Evolutionary conservation across 2,329 filamentous ascomycete genomes (phyloP).

Genomic region (Verticillium tricorpus): DNA sequence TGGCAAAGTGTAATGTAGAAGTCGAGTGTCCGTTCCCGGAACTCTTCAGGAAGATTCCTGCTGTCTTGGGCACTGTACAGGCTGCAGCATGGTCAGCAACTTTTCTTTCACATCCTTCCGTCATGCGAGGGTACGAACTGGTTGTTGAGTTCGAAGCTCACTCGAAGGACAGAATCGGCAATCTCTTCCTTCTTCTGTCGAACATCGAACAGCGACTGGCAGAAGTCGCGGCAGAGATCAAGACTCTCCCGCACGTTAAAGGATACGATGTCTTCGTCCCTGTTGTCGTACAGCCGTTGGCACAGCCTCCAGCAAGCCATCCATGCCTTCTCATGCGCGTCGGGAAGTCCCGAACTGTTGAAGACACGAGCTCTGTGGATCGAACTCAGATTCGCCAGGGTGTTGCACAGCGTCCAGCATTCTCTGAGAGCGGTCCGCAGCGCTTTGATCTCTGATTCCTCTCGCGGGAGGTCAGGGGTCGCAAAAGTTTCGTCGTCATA

Average conservation of each 20-base stretch:
- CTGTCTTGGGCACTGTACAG: slow-evolving; percentile 86
- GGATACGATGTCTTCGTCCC: slow-evolving; percentile 63
- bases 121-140: slow-evolving; percentile 46
- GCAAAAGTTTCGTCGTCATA: slow-evolving; percentile 47
- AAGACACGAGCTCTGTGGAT: slow-evolving; percentile 78
- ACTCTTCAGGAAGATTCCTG: slow-evolving; percentile 75
- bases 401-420: slow-evolving; percentile 94
- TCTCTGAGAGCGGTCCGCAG: slow-evolving; percentile 76
- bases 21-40: slow-evolving; percentile 84
- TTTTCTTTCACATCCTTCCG: not conserved
- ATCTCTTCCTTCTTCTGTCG: slow-evolving; percentile 72
- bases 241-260: slow-evolving; percentile 69
- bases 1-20: slow-evolving; percentile 95
- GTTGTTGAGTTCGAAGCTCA: slow-evolving; percentile 94
- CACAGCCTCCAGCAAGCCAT: slow-evolving; percentile 92
- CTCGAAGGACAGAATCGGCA: slow-evolving; percentile 80
- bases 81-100: slow-evolving; percentile 25
- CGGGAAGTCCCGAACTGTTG: slow-evolving; percentile 66
- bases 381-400: slow-evolving; percentile 77
- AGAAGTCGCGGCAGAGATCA: slow-evolving; percentile 87
- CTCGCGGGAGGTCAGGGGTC: slow-evolving; percentile 32
- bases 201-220: slow-evolving; percentile 85
- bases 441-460: slow-evolving; percentile 60
- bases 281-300: slow-evolving; percentile 79
- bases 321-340: slow-evolving; percentile 85